Evolutionary conservation across 257 asterid genomes (phyloP).

Genomic region (Vinca minor): DNA sequence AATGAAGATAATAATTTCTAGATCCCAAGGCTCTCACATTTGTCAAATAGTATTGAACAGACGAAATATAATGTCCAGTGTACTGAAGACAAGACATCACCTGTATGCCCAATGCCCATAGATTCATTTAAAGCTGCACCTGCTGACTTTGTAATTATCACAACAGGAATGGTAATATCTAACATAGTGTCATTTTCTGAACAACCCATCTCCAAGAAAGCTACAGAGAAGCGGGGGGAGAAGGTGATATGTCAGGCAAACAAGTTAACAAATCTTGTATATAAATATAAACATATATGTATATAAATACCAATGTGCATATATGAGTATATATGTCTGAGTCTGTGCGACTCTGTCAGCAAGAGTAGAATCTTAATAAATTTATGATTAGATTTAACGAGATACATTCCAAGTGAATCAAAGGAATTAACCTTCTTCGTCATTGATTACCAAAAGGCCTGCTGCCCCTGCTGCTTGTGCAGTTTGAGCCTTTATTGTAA

Average conservation of each 20-base stretch:
- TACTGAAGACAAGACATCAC: constrained; percentile 28
- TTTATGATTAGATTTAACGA: background rate
- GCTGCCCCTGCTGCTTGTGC: constrained; percentile 83
- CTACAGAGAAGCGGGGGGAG: constrained; percentile 26
- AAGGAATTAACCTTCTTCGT: constrained; percentile 57
- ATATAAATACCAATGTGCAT: background rate
- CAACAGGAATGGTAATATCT: constrained; percentile 67
- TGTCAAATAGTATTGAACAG: background rate
- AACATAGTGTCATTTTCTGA: constrained; percentile 41
- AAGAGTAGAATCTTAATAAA: background rate
- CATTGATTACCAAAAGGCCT: constrained; percentile 68
- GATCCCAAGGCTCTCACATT: background rate
- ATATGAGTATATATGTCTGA: no score
- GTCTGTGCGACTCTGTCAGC: no score
- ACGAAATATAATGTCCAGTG: constrained; percentile 13
- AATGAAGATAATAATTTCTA: background rate
- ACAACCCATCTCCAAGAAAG: constrained; percentile 53
- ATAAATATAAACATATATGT: no score
- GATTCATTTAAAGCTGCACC: constrained; percentile 63
- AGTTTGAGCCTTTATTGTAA: constrained; percentile 61
- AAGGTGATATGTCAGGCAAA: constrained; percentile 16
- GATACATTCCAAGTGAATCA: constrained; percentile 21
- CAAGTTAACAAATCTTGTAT: background rate
- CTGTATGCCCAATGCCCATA: constrained; percentile 44
- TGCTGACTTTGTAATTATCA: constrained; percentile 62